Percentiles rank a stretch among this genome's conserved stretches.
phyloP scores from a whole-genome alignment of 2,329 filamentous ascomycete genomes.

The Talaromyces sp. region DNA sequence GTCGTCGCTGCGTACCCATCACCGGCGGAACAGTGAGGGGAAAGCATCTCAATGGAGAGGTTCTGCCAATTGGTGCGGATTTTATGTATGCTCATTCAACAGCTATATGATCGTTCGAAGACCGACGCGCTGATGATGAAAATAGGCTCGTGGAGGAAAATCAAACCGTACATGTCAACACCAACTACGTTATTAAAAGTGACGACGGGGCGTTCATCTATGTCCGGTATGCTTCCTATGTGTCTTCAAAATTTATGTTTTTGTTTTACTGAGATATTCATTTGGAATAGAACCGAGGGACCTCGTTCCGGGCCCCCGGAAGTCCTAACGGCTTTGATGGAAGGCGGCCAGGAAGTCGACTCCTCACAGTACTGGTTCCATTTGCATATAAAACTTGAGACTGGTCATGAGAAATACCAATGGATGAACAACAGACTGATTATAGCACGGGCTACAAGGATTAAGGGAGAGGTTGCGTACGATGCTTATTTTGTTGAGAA shows the following conservation, averaged over 20 bases:
- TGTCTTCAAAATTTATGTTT: not conserved
- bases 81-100: not conserved
- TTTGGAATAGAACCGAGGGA: not conserved
- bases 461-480: not conserved
- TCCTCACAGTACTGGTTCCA: constrained; percentile 28
- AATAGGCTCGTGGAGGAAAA: not conserved
- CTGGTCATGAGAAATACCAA: constrained; percentile 22
- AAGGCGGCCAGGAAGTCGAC: constrained; percentile 25
- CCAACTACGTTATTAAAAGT: not conserved
- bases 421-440: not conserved
- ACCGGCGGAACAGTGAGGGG: constrained; percentile 23
- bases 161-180: not conserved
- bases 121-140: not conserved
- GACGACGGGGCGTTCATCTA: not conserved
- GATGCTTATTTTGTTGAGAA: not conserved
- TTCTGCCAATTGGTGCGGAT: constrained; percentile 23
- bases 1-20: constrained; percentile 27
- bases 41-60: constrained; percentile 25
- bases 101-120: not conserved
- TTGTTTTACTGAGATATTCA: not conserved
- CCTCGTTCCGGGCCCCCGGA: constrained; percentile 27
- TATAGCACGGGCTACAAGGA: not conserved
- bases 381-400: constrained; percentile 27
- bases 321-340: constrained; percentile 26
- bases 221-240: not conserved